Percentiles rank a stretch among this genome's conserved stretches.
Conservation (phyloP, 345 rosid genomes). For the Moricandia arvensis region DNA sequence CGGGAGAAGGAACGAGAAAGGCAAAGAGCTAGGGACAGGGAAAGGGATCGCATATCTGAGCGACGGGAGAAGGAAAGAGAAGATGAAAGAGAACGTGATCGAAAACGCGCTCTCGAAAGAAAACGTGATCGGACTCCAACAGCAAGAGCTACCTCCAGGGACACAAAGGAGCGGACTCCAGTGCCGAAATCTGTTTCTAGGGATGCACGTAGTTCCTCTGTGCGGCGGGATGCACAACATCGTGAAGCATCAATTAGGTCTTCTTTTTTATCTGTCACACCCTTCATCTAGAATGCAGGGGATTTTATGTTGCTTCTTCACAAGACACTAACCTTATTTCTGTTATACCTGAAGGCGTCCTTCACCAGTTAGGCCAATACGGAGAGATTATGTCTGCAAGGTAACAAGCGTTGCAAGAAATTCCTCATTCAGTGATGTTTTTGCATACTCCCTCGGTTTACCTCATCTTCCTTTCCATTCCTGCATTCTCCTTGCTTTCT, state of each 20-base stretch:
- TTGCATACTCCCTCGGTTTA: slow-evolving; percentile 38
- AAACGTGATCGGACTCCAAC: slow-evolving; percentile 51
- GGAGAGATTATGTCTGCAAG: slow-evolving; percentile 98
- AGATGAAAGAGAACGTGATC: slow-evolving; percentile 68
- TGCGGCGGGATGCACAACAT: slow-evolving; percentile 67
- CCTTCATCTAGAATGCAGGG: slow-evolving; percentile 67
- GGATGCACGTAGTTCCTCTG: slow-evolving; percentile 77
- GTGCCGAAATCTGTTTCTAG: slow-evolving; percentile 49
- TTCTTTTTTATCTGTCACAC: slow-evolving; percentile 66
- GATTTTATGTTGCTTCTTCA: slow-evolving; percentile 52
- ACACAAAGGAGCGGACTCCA: slow-evolving; percentile 55
- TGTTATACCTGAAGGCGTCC: slow-evolving; percentile 97
- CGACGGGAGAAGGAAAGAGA: slow-evolving; percentile 78
- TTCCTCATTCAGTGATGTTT: slow-evolving; percentile 48
- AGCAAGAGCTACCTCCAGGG: slow-evolving; percentile 33
- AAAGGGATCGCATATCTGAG: slow-evolving; percentile 63
- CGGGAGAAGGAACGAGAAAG: slow-evolving; percentile 40
- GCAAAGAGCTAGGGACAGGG: slow-evolving; percentile 54
- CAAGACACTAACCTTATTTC: slow-evolving; percentile 75
- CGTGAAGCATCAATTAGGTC: slow-evolving; percentile 92
- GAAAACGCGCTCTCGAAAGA: slow-evolving; percentile 60
- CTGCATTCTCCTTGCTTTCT: slow-evolving; percentile 21
- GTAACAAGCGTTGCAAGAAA: slow-evolving; percentile 65
- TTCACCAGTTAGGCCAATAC: slow-evolving; percentile 87
- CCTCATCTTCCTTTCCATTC: slow-evolving; percentile 29